phyloP scores from a whole-genome alignment of 495 filamentous ascomycete genomes.

The Podospora pseudopauciseta region DNA sequence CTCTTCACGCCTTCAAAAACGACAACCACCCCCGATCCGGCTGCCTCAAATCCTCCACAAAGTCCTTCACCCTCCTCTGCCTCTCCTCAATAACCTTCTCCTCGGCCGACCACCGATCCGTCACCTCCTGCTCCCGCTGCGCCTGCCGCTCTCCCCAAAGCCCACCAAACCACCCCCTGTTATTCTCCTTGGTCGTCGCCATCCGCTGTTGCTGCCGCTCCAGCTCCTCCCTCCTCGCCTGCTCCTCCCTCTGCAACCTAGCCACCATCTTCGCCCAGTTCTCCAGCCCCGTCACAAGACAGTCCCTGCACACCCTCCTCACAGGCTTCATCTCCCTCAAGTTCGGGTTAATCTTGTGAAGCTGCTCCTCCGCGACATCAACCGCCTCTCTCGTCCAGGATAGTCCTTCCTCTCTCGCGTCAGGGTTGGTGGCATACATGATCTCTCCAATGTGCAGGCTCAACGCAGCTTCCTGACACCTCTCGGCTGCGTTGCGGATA shows the following conservation, averaged over 20 bases:
- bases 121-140: constrained; percentile 19
- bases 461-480: constrained; percentile 79
- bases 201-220: background rate
- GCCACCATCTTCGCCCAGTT: constrained; percentile 75
- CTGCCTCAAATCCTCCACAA: constrained; percentile 46
- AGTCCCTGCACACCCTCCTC: constrained; percentile 63
- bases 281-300: constrained; percentile 62
- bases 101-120: constrained; percentile 50
- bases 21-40: constrained; percentile 34
- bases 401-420: constrained; percentile 59
- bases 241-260: constrained; percentile 52
- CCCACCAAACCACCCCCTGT: constrained; percentile 37
- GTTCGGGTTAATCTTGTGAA: constrained; percentile 33
- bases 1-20: constrained; percentile 36
- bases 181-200: constrained; percentile 9
- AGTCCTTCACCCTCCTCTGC: constrained; percentile 40
- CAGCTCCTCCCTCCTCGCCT: constrained; percentile 34
- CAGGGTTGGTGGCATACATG: constrained; percentile 57
- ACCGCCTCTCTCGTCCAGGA: constrained; percentile 83
- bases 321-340: constrained; percentile 22
- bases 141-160: constrained; percentile 37
- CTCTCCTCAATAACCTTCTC: constrained; percentile 50
- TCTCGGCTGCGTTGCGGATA: constrained; percentile 53
- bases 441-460: constrained; percentile 94
- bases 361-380: constrained; percentile 56